A percentile compares a stretch with the other conserved stretches of the same genome.
phyloP scores from a whole-genome alignment of 106 monocot genomes.

The Amphibolis antarctica region DNA sequence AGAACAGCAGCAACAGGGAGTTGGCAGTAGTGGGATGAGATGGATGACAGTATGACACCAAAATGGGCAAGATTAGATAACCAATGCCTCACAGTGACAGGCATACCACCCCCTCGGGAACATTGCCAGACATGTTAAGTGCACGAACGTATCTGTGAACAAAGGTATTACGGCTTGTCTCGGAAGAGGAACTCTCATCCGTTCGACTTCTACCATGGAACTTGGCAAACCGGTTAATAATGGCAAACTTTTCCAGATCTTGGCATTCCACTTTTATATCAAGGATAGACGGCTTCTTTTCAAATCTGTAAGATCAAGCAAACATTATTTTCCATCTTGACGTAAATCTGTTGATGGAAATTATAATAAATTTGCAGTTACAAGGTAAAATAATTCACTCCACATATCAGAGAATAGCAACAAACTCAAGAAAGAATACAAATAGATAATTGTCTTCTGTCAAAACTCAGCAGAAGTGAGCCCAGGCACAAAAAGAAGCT shows the following conservation, averaged over 20 bases:
- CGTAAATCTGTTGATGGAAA: background rate
- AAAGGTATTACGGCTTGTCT: constrained; percentile 8
- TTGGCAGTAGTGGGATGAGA: background rate
- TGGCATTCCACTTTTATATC: constrained; percentile 51
- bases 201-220: constrained; percentile 38
- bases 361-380: background rate
- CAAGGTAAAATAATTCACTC: background rate
- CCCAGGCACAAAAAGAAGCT: background rate
- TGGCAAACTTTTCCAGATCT: constrained; percentile 47
- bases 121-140: constrained; percentile 12
- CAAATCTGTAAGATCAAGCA: constrained; percentile 31
- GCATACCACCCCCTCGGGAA: constrained; percentile 21
- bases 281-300: constrained; percentile 22
- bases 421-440: background rate
- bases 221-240: constrained; percentile 62
- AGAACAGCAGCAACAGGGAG: background rate
- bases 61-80: constrained; percentile 3
- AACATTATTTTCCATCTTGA: background rate
- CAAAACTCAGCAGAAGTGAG: background rate
- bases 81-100: constrained; percentile 20
- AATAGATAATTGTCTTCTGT: background rate
- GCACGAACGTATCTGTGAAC: constrained; percentile 28
- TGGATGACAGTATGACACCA: background rate
- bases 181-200: constrained; percentile 27
- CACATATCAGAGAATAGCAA: background rate